Conservation (phyloP, 2,329 filamentous ascomycete species). For the Coniochaeta sp. region DNA sequence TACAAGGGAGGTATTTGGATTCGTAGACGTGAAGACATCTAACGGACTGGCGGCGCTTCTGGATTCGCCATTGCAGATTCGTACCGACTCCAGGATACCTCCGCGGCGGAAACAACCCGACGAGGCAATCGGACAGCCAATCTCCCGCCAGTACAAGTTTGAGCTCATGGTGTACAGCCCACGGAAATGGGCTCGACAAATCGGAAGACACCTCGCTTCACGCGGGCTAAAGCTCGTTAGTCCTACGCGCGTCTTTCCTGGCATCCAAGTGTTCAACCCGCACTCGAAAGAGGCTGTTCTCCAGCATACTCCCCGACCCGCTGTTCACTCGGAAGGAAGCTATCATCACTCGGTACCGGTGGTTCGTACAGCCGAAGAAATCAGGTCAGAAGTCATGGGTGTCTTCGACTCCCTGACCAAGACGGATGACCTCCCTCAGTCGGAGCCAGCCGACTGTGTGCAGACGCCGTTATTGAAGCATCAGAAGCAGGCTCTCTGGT, state of each 20-base stretch:
- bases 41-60: conserved; percentile 64
- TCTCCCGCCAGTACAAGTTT: conserved; percentile 55
- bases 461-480: conserved; percentile 68
- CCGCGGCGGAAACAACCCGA: conserved; percentile 52
- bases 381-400: conserved; percentile 73
- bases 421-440: conserved; percentile 66
- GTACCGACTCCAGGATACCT: conserved; percentile 65
- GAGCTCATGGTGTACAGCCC: conserved; percentile 77
- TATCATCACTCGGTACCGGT: conserved; percentile 13
- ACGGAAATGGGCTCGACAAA: conserved; percentile 51
- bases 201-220: conserved; percentile 63
- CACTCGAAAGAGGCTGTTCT: conserved; percentile 46
- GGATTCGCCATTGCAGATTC: conserved; percentile 59
- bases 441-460: conserved; percentile 56
- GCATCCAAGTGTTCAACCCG: conserved; percentile 70
- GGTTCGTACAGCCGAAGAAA: conserved; percentile 71
- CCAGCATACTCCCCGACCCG: neutral
- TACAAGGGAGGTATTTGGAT: conserved; percentile 64
- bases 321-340: conserved; percentile 21
- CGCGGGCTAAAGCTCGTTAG: conserved; percentile 60
- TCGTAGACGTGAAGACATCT: conserved; percentile 62
- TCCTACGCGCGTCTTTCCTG: conserved; percentile 59
- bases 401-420: conserved; percentile 82
- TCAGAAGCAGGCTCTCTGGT: conserved; percentile 84
- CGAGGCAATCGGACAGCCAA: conserved; percentile 57